Evolutionary conservation across 2,329 filamentous ascomycete species (phyloP).

Genomic region (Colletotrichum lentis): DNA sequence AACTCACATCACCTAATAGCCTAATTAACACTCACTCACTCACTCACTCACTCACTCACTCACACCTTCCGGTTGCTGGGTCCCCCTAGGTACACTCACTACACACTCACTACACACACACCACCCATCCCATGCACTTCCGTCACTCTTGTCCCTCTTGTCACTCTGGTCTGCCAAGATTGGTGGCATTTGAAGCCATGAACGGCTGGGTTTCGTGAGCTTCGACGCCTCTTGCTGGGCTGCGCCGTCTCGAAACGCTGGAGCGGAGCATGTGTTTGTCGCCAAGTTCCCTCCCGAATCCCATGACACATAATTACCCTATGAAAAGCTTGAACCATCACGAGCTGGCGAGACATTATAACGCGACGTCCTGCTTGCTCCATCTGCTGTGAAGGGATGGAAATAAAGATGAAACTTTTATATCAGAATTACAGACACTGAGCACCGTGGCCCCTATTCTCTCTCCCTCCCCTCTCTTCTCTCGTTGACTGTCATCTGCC

Average conservation of each 20-base stretch:
- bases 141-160: background rate
- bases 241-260: constrained; percentile 29
- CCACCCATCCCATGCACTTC: background rate
- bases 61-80: constrained; percentile 9
- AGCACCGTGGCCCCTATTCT: background rate
- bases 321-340: constrained; percentile 46
- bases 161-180: background rate
- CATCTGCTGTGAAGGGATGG: background rate
- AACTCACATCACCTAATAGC: no score
- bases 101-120: no score
- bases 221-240: constrained; percentile 1
- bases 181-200: background rate
- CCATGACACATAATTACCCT: constrained; percentile 51
- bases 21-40: no score
- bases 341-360: constrained; percentile 41
- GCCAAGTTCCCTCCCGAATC: constrained; percentile 31
- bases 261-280: constrained; percentile 34
- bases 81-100: background rate
- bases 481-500: background rate
- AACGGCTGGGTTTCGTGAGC: background rate
- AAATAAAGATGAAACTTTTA: background rate
- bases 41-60: background rate
- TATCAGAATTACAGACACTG: constrained; percentile 7
- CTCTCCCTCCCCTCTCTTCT: background rate
- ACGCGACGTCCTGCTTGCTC: constrained; percentile 26